Percentiles rank a stretch among this genome's conserved stretches.
Evolutionary conservation across 2,329 filamentous ascomycete species (phyloP).

Genomic region (Daldinia sp.): DNA sequence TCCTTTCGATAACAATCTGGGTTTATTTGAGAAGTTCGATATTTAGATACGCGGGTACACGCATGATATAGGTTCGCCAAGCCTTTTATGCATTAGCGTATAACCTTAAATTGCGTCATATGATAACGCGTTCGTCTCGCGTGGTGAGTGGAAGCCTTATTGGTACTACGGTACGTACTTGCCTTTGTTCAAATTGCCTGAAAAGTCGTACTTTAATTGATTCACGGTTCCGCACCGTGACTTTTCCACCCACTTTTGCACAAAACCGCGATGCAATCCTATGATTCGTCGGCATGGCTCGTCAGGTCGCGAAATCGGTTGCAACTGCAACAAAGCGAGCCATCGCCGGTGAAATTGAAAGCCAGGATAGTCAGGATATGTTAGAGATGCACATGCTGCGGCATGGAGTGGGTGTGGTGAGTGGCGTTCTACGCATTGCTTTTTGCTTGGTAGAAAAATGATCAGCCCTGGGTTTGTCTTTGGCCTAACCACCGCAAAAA

Average conservation of each 20-base stretch:
- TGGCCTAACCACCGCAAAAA: conserved; percentile 20
- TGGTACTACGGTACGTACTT: conserved; percentile 25
- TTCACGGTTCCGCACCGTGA: conserved; percentile 15
- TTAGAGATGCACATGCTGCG: conserved; percentile 42
- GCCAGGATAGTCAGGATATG: conserved; percentile 49
- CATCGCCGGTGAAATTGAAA: conserved; percentile 45
- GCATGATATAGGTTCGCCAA: neutral
- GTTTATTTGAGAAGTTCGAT: neutral
- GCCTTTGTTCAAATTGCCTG: conserved; percentile 32
- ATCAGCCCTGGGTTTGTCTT: conserved; percentile 27
- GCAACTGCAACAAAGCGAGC: conserved; percentile 37
- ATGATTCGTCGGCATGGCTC: conserved; percentile 37
- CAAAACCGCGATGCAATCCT: conserved; percentile 35
- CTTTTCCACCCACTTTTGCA: conserved; percentile 9
- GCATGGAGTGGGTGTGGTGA: conserved; percentile 50
- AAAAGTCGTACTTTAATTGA: conserved; percentile 29
- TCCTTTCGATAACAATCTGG: too few species aligned
- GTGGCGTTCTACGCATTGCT: conserved; percentile 26
- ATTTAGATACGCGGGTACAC: neutral
- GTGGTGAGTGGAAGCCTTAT: conserved; percentile 19
- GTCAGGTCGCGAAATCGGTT: conserved; percentile 36
- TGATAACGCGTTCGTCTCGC: conserved; percentile 46
- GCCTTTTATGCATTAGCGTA: neutral
- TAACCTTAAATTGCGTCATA: conserved; percentile 46
- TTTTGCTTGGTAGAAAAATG: conserved; percentile 23